phyloP scores from a whole-genome alignment of 495 filamentous ascomycete species.

The Wilcoxina mikolae region DNA sequence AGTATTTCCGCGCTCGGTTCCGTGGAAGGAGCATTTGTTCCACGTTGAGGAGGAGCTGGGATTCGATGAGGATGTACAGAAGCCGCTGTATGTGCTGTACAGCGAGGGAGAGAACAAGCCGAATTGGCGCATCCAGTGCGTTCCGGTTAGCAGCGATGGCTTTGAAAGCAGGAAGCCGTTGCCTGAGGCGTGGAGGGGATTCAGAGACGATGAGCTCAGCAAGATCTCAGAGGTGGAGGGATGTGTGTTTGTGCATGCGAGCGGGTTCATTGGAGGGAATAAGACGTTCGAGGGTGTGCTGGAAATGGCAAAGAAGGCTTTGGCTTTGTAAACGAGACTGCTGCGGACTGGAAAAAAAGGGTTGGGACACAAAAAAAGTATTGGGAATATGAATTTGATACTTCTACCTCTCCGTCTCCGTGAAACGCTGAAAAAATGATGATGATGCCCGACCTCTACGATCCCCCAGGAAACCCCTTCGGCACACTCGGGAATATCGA shows the following conservation, averaged over 20 bases:
- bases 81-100: conserved; percentile 85
- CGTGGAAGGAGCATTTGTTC: conserved; percentile 95
- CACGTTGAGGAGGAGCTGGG: conserved; percentile 54
- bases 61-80: conserved; percentile 34
- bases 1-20: conserved; percentile 60
- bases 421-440: no score
- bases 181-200: conserved; percentile 79
- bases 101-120: conserved; percentile 49
- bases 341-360: background rate
- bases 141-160: conserved; percentile 61
- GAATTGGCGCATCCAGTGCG: conserved; percentile 87
- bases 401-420: no score
- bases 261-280: conserved; percentile 92
- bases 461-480: no score
- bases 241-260: conserved; percentile 82
- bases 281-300: conserved; percentile 77
- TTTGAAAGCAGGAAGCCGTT: conserved; percentile 82
- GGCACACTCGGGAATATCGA: conserved; percentile 74
- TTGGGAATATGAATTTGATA: no score
- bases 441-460: no score
- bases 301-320: conserved; percentile 67
- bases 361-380: background rate
- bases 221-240: conserved; percentile 56
- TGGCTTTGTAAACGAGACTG: conserved; percentile 35
- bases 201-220: conserved; percentile 71